Evolutionary conservation across 352 stramenopile genomes (phyloP).

Genomic region (Globisporangium sylvaticum): DNA sequence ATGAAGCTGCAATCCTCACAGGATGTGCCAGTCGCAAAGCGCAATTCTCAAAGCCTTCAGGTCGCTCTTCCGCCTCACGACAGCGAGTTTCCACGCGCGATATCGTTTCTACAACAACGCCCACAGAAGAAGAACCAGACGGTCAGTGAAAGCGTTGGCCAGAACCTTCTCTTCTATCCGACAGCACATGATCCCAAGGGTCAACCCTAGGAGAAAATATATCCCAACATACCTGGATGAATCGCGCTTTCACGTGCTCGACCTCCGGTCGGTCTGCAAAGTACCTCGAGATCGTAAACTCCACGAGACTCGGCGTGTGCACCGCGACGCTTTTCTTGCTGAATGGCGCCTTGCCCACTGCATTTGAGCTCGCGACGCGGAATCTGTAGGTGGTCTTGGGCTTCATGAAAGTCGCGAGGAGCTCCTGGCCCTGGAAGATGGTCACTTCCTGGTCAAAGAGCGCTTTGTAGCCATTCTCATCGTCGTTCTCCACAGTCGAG

Average conservation of each 20-base stretch:
- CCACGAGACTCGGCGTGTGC: conserved; percentile 59
- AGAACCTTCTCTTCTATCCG: not conserved
- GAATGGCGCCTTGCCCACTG: conserved; percentile 28
- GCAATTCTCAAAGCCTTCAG: conserved; percentile 15
- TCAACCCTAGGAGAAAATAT: not conserved
- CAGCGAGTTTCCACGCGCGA: conserved; percentile 26
- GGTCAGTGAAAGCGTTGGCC: not conserved
- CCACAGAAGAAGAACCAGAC: not conserved
- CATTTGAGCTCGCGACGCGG: conserved; percentile 47
- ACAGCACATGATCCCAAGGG: not conserved
- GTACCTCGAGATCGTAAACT: conserved; percentile 60
- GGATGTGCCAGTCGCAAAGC: conserved; percentile 29
- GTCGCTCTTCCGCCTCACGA: conserved; percentile 8
- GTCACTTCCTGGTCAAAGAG: conserved; percentile 36
- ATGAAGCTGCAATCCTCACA: conserved; percentile 2
- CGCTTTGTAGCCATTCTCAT: conserved; percentile 7
- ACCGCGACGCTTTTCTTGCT: conserved; percentile 33
- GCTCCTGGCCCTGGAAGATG: conserved; percentile 26
- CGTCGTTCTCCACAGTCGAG: not conserved
- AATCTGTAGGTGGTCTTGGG: conserved; percentile 55
- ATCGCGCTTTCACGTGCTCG: conserved; percentile 48
- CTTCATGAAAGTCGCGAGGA: conserved; percentile 45
- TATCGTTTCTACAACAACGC: conserved; percentile 19
- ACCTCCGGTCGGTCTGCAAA: conserved; percentile 39
- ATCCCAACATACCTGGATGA: conserved; percentile 32